Conservation (phyloP, 2,329 filamentous ascomycete species). For the Cryphonectria parasitica region DNA sequence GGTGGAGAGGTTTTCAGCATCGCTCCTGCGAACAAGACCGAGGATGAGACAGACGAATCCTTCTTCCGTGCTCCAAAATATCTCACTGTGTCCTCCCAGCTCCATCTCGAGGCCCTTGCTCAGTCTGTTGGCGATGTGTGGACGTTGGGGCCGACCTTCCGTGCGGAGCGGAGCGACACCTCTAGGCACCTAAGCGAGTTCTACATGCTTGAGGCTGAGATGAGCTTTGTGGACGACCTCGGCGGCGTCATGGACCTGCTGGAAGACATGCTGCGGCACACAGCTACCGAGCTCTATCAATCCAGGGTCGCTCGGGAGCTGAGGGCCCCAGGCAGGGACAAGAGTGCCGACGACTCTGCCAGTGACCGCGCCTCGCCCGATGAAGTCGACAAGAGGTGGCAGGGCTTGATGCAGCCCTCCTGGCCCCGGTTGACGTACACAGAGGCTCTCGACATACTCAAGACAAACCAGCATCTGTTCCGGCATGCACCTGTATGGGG, state of each 20-base stretch:
- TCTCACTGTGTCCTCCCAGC: slow-evolving; percentile 90
- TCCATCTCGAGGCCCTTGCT: slow-evolving; percentile 90
- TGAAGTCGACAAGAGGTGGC: slow-evolving; percentile 71
- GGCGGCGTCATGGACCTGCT: slow-evolving; percentile 76
- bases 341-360: slow-evolving; percentile 32
- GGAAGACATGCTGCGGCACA: slow-evolving; percentile 72
- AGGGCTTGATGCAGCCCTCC: slow-evolving; percentile 57
- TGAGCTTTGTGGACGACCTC: slow-evolving; percentile 76
- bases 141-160: slow-evolving; percentile 91
- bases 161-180: slow-evolving; percentile 92
- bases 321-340: slow-evolving; percentile 31
- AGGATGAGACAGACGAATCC: slow-evolving; percentile 46
- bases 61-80: slow-evolving; percentile 93
- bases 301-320: slow-evolving; percentile 53
- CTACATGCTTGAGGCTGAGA: slow-evolving; percentile 96
- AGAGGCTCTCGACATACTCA: slow-evolving; percentile 72
- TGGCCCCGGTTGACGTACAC: slow-evolving; percentile 89
- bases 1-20: slow-evolving; percentile 92
- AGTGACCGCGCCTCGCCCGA: slow-evolving; percentile 48
- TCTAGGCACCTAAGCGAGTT: slow-evolving; percentile 95
- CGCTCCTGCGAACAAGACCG: slow-evolving; percentile 43
- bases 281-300: slow-evolving; percentile 45
- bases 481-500: slow-evolving; percentile 71
- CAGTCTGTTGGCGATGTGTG: slow-evolving; percentile 90
- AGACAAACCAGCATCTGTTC: slow-evolving; percentile 65